phyloP scores from a whole-genome alignment of 768 basidiomycete species.

The Sporobolomyces phaffii region DNA sequence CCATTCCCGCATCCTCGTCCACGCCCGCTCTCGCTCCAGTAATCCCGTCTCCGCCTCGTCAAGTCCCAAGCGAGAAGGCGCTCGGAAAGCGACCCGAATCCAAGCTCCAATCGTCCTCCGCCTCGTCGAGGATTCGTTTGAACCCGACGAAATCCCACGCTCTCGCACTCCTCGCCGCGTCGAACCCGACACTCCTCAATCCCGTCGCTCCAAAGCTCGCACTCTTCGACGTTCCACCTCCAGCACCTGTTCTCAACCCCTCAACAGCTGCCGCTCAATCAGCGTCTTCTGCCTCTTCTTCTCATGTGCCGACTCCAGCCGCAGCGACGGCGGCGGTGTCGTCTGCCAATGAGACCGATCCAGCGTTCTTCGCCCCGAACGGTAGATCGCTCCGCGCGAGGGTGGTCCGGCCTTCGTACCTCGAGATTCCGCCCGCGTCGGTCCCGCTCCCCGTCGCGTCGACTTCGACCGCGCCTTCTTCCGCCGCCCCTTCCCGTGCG shows the following conservation, averaged over 20 bases:
- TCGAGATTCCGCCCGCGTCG: conserved; percentile 2
- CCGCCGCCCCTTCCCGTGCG: not conserved
- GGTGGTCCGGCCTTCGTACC: not conserved
- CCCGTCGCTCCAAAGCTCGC: too few species aligned
- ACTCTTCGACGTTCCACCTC: too few species aligned
- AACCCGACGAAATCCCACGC: not conserved
- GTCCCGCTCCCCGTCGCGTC: not conserved
- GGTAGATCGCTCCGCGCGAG: not conserved
- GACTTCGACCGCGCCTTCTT: not conserved
- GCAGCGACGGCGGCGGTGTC: too few species aligned
- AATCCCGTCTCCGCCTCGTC: not conserved
- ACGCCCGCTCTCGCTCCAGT: too few species aligned
- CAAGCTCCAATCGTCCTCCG: not conserved
- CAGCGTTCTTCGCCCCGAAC: not conserved
- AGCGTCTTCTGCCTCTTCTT: too few species aligned
- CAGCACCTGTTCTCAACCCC: too few species aligned
- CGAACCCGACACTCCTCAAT: too few species aligned
- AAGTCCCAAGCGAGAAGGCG: not conserved
- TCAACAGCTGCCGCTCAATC: too few species aligned
- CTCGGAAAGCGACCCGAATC: not conserved
- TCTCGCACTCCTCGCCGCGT: not conserved
- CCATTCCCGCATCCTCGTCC: too few species aligned
- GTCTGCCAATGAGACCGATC: not conserved
- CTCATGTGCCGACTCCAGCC: not conserved
- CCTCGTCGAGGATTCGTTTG: not conserved